Evolutionary conservation across 2,329 filamentous ascomycete genomes (phyloP), one percentile per base, ranked within the genome.

Genomic region (Seiridium unicorne): DNA sequence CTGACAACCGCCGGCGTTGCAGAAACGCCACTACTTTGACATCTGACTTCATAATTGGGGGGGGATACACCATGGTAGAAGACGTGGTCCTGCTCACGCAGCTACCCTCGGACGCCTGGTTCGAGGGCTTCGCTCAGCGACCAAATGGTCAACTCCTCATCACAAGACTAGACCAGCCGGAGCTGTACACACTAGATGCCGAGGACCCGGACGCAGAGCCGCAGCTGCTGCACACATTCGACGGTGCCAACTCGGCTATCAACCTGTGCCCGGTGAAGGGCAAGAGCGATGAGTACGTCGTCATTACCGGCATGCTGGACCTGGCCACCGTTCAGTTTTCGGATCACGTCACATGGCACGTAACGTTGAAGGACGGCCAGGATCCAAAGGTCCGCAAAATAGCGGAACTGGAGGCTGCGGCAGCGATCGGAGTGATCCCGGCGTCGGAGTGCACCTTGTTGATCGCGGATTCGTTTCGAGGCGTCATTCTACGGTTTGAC

Each of bases 21-120:
- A 26, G 18, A 26, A 26, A 26, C 18, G 18, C 18, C 18, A 26
- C 18, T 26, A 13, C 38, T 13, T 42, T 42, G 38, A 7, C 13
- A 42, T 13, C 13, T 42, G 38, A 13, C 38, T 8, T 42, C 7
- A 13, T 7, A 42, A 13, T 13, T 42, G 38, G 38, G 7, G 13
- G 13, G 7, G n/a, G 4, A 31, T 42, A 42, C 38, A 42, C 38
- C 38, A 57, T 57, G 54, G 18, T 47, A 18, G 54, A 47, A 47
- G 54, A 57, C 42, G 18, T 36, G 42, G n/a, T 70, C 38, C 64
- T 72, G 53, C 64, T 73, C 53, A 72, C 70, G 3, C 70, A 73
- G 57, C 57, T 69, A 26, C 70, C 70, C 11, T 70, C 70, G 34
- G 67, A 72, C 46, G 67, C 68, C 9, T 72, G 70, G 69, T 71